Percentiles rank a stretch among this genome's conserved stretches.
These are phyloP conservation scores for Schizochytrium sp. DNA, from an alignment of 108 stramenopile genomes.

Conservation along the genomic window DNA sequence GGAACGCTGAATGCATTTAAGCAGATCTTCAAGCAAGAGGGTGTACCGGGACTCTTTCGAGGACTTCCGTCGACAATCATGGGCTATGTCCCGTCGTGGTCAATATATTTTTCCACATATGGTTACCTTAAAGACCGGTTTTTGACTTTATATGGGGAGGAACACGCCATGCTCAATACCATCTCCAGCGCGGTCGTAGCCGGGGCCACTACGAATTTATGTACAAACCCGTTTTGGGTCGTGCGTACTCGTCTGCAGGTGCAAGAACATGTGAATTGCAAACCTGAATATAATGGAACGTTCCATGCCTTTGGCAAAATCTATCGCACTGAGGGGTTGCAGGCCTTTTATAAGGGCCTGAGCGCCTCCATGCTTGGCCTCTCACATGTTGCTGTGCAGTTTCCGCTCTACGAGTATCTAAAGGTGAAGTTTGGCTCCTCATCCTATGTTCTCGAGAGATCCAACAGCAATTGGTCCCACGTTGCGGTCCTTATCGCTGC, in stretches of 20 bases:
- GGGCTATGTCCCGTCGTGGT: conserved; percentile 61
- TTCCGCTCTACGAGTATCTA: conserved; percentile 62
- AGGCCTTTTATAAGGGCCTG: conserved; percentile 65
- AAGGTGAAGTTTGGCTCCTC: conserved; percentile 17
- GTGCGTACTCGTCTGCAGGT: conserved; percentile 58
- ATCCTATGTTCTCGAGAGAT: background rate
- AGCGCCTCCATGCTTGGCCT: conserved; percentile 63
- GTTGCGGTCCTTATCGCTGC: conserved; percentile 8
- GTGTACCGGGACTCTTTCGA: conserved; percentile 33
- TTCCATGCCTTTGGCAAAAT: conserved; percentile 58
- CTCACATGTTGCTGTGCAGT: conserved; percentile 62
- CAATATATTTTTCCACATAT: conserved; percentile 13
- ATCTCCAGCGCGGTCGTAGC: conserved; percentile 36
- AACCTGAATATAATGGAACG: conserved; percentile 21
- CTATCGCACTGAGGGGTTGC: conserved; percentile 48
- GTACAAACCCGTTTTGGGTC: conserved; percentile 53
- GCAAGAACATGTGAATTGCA: conserved; percentile 37
- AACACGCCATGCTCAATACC: conserved; percentile 9
- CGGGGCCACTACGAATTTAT: conserved; percentile 28
- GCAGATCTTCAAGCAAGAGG: background rate
- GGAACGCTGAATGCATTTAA: conserved; percentile 30
- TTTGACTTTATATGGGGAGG: background rate
- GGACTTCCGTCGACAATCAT: conserved; percentile 31
- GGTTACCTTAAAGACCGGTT: conserved; percentile 31
- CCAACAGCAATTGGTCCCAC: conserved; percentile 6